These are phyloP conservation scores for Protomyces pachydermus DNA, from an alignment of 1,139 yeast genomes.

Conservation along the genomic window DNA sequence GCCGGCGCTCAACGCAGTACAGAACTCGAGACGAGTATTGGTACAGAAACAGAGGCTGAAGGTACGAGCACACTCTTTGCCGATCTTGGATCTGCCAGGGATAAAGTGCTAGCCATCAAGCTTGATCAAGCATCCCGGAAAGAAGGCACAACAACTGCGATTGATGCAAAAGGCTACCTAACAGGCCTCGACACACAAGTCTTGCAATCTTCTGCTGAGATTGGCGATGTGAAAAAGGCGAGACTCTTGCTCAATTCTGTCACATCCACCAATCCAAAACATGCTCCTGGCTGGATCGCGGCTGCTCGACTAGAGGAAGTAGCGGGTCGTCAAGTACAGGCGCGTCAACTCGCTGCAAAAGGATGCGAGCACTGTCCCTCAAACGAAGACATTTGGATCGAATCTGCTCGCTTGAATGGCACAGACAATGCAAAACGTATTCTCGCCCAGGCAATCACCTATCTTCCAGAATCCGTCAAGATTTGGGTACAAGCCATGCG, in stretches of 20 bases:
- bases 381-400: constrained; percentile 77
- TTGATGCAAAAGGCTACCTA: constrained; percentile 44
- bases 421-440: constrained; percentile 49
- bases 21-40: constrained; percentile 31
- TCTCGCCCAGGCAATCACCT: constrained; percentile 61
- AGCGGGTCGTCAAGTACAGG: constrained; percentile 51
- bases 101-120: constrained; percentile 48
- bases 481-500: constrained; percentile 71
- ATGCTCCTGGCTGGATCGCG: constrained; percentile 82
- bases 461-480: constrained; percentile 51
- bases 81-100: constrained; percentile 52
- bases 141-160: constrained; percentile 32
- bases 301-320: constrained; percentile 74
- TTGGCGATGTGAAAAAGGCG: constrained; percentile 56
- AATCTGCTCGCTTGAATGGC: constrained; percentile 60
- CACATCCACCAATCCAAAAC: constrained; percentile 66
- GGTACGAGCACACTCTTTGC: constrained; percentile 46
- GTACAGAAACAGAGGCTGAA: constrained; percentile 31
- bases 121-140: constrained; percentile 42
- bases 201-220: constrained; percentile 34
- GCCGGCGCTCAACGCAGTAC: constrained; percentile 39
- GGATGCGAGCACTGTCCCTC: constrained; percentile 69
- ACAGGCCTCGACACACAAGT: constrained; percentile 40
- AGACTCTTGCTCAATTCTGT: constrained; percentile 62
- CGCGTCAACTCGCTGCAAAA: constrained; percentile 57